Percentiles rank a stretch among this genome's conserved stretches.
These are phyloP conservation scores for Alisma plantagoaquatica DNA, from an alignment of 106 monocot species.

Conservation along the genomic window DNA sequence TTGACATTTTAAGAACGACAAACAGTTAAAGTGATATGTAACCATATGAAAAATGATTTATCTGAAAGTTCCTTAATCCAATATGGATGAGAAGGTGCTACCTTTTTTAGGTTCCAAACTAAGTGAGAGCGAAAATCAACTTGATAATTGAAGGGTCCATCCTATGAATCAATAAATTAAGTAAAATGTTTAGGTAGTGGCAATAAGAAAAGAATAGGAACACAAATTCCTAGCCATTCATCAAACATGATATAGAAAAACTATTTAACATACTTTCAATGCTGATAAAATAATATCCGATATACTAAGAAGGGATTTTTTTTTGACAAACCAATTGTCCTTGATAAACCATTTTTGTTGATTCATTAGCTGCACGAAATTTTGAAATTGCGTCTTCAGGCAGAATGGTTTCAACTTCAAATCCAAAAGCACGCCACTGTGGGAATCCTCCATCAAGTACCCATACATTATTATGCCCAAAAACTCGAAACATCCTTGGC, in stretches of 20 bases:
- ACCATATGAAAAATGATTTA: no score
- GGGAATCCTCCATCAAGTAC: conserved; percentile 94
- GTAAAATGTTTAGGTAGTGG: no score
- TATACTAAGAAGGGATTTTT: no score
- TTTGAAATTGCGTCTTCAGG: conserved; percentile 72
- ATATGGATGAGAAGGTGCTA: conserved; percentile 8
- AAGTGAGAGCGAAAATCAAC: conserved; percentile 77
- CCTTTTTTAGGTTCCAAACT: conserved; percentile 78
- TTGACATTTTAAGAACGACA: no score
- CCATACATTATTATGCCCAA: conserved; percentile 92
- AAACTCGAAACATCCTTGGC: conserved; percentile 94
- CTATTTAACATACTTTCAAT: no score
- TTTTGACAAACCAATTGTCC: conserved; percentile 45
- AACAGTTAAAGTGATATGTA: no score
- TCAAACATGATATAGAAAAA: no score
- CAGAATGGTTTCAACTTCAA: conserved; percentile 77
- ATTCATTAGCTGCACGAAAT: conserved; percentile 67
- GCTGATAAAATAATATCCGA: no score
- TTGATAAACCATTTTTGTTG: conserved; percentile 64
- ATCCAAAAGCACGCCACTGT: conserved; percentile 71
- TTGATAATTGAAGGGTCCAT: conserved; percentile 47
- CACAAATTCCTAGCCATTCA: no score
- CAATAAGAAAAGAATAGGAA: no score
- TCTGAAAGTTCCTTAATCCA: no score
- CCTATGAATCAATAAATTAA: no score